These are phyloP conservation scores for Penicillium turbatum DNA, from an alignment of 495 filamentous ascomycete genomes.

Conservation along the genomic window DNA sequence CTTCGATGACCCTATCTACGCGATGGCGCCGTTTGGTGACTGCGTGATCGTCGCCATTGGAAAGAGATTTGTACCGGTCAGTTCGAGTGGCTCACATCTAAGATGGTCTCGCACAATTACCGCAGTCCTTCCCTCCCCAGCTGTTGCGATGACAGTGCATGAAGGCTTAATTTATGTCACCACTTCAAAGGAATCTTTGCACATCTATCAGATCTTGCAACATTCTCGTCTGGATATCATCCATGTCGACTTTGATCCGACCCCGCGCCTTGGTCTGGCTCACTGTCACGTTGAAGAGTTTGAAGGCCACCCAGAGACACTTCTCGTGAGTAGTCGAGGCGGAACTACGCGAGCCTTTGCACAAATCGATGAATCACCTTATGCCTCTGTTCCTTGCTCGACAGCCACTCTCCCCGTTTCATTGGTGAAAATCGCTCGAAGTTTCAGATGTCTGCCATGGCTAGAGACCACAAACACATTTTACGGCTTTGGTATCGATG, in stretches of 20 bases:
- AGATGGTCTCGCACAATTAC: conserved; percentile 32
- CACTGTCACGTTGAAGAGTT: conserved; percentile 14
- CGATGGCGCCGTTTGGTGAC: conserved; percentile 40
- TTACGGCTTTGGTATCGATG: conserved; percentile 62
- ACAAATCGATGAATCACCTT: conserved; percentile 19
- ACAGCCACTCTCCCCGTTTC: conserved; percentile 36
- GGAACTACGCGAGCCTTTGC: conserved; percentile 34
- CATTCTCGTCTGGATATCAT: conserved; percentile 21
- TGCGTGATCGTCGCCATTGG: conserved; percentile 40
- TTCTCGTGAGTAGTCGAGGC: conserved; percentile 22
- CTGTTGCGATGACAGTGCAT: conserved; percentile 38
- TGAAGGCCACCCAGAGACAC: not conserved
- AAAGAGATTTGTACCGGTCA: conserved; percentile 34
- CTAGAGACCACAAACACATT: conserved; percentile 14
- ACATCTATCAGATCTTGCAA: conserved; percentile 32
- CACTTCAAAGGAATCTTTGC: conserved; percentile 39
- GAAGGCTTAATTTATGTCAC: conserved; percentile 41
- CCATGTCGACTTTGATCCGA: conserved; percentile 29
- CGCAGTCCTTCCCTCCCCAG: conserved; percentile 37
- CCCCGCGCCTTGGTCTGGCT: conserved; percentile 34
- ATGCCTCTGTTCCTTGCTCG: conserved; percentile 19
- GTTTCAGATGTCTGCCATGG: conserved; percentile 12
- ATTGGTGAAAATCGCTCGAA: conserved; percentile 25
- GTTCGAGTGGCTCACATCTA: conserved; percentile 28
- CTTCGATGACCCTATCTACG: conserved; percentile 36